These are phyloP conservation scores for Dactylis glomerata DNA, from an alignment of 176 grass and related monocot genomes.

Conservation along the genomic window DNA sequence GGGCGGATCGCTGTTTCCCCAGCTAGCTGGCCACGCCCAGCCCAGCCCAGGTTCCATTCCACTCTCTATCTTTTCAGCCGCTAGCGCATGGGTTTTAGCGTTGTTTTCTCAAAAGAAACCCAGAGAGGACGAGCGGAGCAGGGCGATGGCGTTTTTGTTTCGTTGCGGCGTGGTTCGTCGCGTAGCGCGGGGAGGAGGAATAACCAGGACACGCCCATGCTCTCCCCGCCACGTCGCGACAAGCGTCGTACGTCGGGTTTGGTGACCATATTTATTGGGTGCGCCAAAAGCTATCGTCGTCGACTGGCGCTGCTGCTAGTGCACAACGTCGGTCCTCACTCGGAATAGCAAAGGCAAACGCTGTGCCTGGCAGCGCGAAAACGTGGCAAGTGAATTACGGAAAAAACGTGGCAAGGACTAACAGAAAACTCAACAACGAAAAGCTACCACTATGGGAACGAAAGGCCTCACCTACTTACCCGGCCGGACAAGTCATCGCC, in stretches of 20 bases:
- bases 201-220: conserved; percentile 6
- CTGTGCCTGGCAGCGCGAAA: too few relatives aligned
- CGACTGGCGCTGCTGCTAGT: too few relatives aligned
- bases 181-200: conserved; percentile 3
- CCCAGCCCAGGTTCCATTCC: too few relatives aligned
- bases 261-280: not conserved
- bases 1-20: not conserved
- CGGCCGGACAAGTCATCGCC: too few relatives aligned
- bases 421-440: too few relatives aligned
- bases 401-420: too few relatives aligned
- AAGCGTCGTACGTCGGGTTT: not conserved
- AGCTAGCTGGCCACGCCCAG: not conserved
- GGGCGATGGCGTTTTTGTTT: conserved; percentile 23
- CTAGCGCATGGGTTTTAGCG: not conserved
- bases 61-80: not conserved
- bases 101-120: not conserved
- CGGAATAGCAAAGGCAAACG: too few relatives aligned
- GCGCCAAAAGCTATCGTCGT: too few relatives aligned
- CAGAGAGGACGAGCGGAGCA: not conserved
- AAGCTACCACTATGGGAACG: too few relatives aligned
- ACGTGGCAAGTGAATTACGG: too few relatives aligned
- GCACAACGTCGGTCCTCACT: too few relatives aligned
- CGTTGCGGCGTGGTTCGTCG: conserved; percentile 32
- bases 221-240: conserved; percentile 4
- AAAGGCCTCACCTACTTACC: too few relatives aligned